phyloP scores from a whole-genome alignment of 768 basidiomycete genomes.

The Auricularia sp. region DNA sequence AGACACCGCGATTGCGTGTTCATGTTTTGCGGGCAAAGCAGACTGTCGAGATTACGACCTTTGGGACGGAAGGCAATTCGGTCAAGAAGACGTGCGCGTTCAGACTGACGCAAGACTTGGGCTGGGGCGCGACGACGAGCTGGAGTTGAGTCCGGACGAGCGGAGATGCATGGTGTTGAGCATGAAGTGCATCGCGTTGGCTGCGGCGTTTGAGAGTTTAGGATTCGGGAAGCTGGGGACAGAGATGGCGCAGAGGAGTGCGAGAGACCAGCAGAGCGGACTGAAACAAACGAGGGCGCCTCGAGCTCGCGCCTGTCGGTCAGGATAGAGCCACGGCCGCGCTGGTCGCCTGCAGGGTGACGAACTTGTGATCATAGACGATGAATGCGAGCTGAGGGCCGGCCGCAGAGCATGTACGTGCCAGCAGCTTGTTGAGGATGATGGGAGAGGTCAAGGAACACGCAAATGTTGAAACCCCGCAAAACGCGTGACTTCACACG shows the following conservation, averaged over 20 bases:
- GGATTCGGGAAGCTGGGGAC: not conserved
- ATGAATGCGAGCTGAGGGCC: no score
- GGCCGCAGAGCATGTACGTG: no score
- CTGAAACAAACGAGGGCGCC: not conserved
- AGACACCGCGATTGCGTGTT: not conserved
- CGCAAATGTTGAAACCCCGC: not conserved
- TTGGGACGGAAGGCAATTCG: not conserved
- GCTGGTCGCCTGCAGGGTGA: not conserved
- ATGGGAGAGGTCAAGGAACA: not conserved
- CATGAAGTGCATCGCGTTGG: not conserved
- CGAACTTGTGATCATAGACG: not conserved
- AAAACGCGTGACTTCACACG: no score
- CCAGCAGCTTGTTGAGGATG: no score
- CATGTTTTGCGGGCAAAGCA: not conserved
- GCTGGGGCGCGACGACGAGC: not conserved
- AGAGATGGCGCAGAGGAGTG: no score
- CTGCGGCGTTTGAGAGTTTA: not conserved
- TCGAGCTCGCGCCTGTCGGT: not conserved
- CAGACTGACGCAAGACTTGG: not conserved
- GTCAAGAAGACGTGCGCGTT: not conserved
- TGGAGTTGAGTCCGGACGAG: not conserved
- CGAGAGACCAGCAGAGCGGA: not conserved
- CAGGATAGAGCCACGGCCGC: not conserved
- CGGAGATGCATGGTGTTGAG: not conserved
- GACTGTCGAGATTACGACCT: not conserved